These are phyloP conservation scores for Physcomitrellopsis africana DNA, from an alignment of 225 moss, liverwort and hornwort species.

Conservation along the genomic window DNA sequence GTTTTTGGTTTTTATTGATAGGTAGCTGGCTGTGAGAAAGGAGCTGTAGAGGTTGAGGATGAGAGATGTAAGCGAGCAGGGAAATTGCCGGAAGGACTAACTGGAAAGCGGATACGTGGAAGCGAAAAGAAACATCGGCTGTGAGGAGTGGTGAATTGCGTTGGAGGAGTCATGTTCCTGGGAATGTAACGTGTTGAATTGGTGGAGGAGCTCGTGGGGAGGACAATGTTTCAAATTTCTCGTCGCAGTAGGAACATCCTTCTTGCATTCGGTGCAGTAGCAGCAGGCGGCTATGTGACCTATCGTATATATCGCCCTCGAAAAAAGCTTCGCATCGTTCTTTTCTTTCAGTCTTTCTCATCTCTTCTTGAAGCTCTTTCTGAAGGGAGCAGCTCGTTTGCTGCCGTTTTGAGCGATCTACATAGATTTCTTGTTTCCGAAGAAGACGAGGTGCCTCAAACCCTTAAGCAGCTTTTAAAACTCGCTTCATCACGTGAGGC, in stretches of 20 bases:
- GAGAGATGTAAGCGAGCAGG: slow-evolving; percentile 6
- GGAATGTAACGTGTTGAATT: slow-evolving; percentile 30
- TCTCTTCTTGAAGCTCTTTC: slow-evolving; percentile 74
- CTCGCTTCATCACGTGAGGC: slow-evolving; percentile 67
- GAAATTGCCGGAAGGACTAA: background rate
- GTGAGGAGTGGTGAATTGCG: background rate
- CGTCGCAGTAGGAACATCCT: slow-evolving; percentile 84
- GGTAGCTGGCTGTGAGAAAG: slow-evolving; percentile 7
- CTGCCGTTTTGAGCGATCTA: slow-evolving; percentile 67
- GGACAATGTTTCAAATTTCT: slow-evolving; percentile 53
- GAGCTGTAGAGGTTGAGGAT: background rate
- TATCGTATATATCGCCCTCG: slow-evolving; percentile 69
- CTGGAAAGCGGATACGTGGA: background rate
- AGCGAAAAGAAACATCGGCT: background rate
- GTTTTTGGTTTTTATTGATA: slow-evolving; percentile 9
- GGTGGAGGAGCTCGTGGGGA: slow-evolving; percentile 26
- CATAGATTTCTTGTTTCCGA: slow-evolving; percentile 72
- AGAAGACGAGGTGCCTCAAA: slow-evolving; percentile 74
- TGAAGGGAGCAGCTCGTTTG: slow-evolving; percentile 65
- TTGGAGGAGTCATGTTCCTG: slow-evolving; percentile 9
- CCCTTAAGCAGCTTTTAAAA: slow-evolving; percentile 80
- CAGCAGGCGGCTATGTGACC: slow-evolving; percentile 77
- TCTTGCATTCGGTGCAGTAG: slow-evolving; percentile 76
- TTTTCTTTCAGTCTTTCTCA: slow-evolving; percentile 69
- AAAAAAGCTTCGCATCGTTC: slow-evolving; percentile 64